Percentiles rank a stretch among this genome's conserved stretches.
Conservation (phyloP, 768 basidiomycete species). For the Phaffia tasmanica region DNA sequence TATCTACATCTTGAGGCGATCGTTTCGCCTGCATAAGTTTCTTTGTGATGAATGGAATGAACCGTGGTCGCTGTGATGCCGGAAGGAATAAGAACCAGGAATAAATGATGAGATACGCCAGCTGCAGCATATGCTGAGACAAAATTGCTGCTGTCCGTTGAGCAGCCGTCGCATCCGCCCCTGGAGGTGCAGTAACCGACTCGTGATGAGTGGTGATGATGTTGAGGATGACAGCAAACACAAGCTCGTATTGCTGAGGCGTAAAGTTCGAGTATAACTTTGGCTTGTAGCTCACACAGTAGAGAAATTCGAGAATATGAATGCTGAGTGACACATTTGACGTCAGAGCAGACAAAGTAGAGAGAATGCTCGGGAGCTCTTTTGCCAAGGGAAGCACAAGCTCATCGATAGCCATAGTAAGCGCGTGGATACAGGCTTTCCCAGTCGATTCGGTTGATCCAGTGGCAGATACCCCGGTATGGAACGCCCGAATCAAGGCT, state of each 20-base stretch:
- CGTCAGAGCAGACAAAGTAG: conserved; percentile 75
- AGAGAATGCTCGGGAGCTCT: conserved; percentile 64
- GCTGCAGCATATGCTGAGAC: conserved; percentile 77
- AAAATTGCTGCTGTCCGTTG: conserved; percentile 48
- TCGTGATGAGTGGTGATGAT: conserved; percentile 75
- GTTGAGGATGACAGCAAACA: conserved; percentile 85
- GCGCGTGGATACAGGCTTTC: conserved; percentile 78
- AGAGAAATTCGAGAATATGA: conserved; percentile 88
- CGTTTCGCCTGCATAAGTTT: conserved; percentile 79
- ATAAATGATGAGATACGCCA: conserved; percentile 84
- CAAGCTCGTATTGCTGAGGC: conserved; percentile 77
- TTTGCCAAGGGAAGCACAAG: conserved; percentile 69
- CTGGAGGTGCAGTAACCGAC: conserved; percentile 44
- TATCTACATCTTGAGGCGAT: conserved; percentile 60
- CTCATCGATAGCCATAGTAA: conserved; percentile 65
- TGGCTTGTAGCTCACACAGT: conserved; percentile 69
- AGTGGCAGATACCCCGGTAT: conserved; percentile 36
- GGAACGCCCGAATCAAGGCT: conserved; percentile 41
- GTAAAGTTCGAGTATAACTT: conserved; percentile 79
- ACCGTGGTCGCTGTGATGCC: conserved; percentile 63
- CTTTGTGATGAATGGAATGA: conserved; percentile 74
- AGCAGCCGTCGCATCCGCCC: conserved; percentile 33
- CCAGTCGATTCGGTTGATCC: conserved; percentile 38
- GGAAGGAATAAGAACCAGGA: conserved; percentile 87
- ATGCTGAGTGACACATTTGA: conserved; percentile 83